These are phyloP conservation scores for Hypocreales sp. DNA, from an alignment of 2,329 filamentous ascomycete species.

Conservation along the genomic window DNA sequence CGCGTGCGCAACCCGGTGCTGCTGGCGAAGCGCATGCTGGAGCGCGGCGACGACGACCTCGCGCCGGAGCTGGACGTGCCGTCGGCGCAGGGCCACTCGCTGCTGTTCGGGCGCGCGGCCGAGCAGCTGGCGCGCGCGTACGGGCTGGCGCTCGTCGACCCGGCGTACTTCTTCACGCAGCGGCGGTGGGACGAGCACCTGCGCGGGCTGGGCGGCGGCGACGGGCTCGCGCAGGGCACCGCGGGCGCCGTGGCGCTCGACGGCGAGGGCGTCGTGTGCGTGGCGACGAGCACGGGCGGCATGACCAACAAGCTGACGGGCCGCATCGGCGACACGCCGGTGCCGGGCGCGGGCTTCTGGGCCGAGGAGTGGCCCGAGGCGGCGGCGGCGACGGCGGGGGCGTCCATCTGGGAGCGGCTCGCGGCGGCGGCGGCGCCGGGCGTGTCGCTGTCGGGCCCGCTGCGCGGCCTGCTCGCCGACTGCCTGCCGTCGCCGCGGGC, in stretches of 20 bases:
- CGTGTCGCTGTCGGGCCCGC: conserved; percentile 13
- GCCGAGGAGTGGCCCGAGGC: conserved; percentile 83
- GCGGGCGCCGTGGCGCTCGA: conserved; percentile 74
- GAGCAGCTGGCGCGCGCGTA: conserved; percentile 53
- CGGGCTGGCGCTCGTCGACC: conserved; percentile 54
- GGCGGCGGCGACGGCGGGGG: no score
- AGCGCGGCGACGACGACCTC: conserved; percentile 48
- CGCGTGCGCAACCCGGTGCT: conserved; percentile 68
- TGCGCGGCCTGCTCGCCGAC: conserved; percentile 37
- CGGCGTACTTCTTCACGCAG: conserved; percentile 66
- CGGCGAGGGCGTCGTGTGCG: conserved; percentile 55
- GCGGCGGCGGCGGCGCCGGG: conserved; percentile 2
- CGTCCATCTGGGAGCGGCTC: conserved; percentile 6
- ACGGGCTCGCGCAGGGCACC: conserved; percentile 70
- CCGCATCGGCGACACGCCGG: conserved; percentile 74
- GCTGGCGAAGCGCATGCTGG: conserved; percentile 55
- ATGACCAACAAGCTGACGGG: conserved; percentile 82
- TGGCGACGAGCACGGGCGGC: conserved; percentile 56
- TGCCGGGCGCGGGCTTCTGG: conserved; percentile 76
- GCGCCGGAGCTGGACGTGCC: conserved; percentile 28
- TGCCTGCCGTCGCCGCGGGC: conserved; percentile 38
- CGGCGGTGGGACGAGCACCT: conserved; percentile 65
- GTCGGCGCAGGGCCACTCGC: conserved; percentile 52
- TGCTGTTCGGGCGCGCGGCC: conserved; percentile 51
- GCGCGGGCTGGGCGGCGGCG: conserved; percentile 40